phyloP scores from a whole-genome alignment of 2,329 filamentous ascomycete species.

The Thermoascus crustaceus region DNA sequence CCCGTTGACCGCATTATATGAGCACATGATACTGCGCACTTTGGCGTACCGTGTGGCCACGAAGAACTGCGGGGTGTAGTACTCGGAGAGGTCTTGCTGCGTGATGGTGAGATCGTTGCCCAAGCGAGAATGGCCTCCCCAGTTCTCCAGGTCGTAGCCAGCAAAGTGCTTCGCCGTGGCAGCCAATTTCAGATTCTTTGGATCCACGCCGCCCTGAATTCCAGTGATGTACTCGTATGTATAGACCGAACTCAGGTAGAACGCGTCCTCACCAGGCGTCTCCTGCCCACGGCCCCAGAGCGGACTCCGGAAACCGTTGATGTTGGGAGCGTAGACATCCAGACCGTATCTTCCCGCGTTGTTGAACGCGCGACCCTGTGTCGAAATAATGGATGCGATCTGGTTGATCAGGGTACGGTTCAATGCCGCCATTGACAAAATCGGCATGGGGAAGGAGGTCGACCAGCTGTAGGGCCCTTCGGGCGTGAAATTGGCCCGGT shows the following conservation, averaged over 20 bases:
- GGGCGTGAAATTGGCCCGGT: slow-evolving; percentile 48
- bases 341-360: slow-evolving; percentile 45
- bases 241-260: slow-evolving; percentile 41
- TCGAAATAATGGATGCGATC: slow-evolving; percentile 47
- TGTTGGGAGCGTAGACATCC: slow-evolving; percentile 49
- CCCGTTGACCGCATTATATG: slow-evolving; percentile 59
- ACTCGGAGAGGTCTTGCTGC: slow-evolving; percentile 57
- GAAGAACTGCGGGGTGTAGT: slow-evolving; percentile 60
- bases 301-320: slow-evolving; percentile 57
- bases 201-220: slow-evolving; percentile 42
- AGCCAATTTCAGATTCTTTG: slow-evolving; percentile 34
- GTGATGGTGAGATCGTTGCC: slow-evolving; percentile 49
- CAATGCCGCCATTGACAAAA: slow-evolving; percentile 55
- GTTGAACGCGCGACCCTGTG: slow-evolving; percentile 57
- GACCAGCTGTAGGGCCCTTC: slow-evolving; percentile 50
- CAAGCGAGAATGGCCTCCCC: slow-evolving; percentile 36
- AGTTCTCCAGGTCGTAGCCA: slow-evolving; percentile 49
- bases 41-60: slow-evolving; percentile 52
- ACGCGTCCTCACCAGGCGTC: slow-evolving; percentile 52
- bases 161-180: slow-evolving; percentile 54
- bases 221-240: slow-evolving; percentile 47
- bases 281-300: slow-evolving; percentile 56
- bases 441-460: slow-evolving; percentile 59
- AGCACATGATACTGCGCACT: slow-evolving; percentile 54
- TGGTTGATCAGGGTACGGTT: slow-evolving; percentile 53